Conservation (phyloP, 345 rosid genomes). For the Zanthoxylum bungeanum region DNA sequence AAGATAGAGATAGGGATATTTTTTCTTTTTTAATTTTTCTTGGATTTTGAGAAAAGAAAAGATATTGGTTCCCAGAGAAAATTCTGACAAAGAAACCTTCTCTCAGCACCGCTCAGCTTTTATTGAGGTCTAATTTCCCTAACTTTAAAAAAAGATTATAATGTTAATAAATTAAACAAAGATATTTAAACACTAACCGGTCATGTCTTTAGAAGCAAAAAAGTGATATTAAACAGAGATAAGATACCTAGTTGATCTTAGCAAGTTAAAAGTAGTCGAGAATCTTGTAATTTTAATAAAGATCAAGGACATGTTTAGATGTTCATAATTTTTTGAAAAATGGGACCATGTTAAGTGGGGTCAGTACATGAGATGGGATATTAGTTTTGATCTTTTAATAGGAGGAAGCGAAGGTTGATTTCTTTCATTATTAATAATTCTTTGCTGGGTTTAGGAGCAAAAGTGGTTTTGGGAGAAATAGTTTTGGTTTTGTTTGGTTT, state of each 20-base stretch:
- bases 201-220: too few species aligned
- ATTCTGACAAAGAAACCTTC: conserved; percentile 28
- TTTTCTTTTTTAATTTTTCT: neutral
- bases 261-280: neutral
- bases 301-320: neutral
- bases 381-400: neutral
- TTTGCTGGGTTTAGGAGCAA: neutral
- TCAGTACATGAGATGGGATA: neutral
- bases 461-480: neutral
- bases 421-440: neutral
- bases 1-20: neutral
- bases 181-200: too few species aligned
- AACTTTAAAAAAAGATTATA: too few species aligned
- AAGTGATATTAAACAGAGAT: too few species aligned
- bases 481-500: neutral
- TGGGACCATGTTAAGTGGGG: conserved; percentile 21
- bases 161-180: too few species aligned
- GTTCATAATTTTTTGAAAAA: too few species aligned
- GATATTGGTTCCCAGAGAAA: conserved; percentile 18
- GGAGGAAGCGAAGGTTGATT: neutral
- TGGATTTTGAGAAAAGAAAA: conserved; percentile 20
- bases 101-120: conserved; percentile 36
- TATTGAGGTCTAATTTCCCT: too few species aligned
- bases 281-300: neutral
- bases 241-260: too few species aligned